Conservation (phyloP, 495 filamentous ascomycete species). For the Aspergillus wentii region DNA sequence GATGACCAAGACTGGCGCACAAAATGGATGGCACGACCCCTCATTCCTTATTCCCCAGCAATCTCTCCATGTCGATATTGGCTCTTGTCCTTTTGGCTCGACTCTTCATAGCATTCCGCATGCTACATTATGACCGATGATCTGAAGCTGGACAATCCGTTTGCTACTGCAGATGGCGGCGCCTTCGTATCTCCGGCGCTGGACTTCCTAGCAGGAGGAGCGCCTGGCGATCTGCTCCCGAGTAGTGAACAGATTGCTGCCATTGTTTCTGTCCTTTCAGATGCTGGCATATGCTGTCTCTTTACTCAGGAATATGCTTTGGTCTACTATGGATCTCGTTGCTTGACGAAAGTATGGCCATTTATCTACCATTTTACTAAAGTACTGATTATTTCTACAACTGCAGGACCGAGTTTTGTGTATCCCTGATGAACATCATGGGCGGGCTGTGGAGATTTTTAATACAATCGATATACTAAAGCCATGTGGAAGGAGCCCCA, state of each 20-base stretch:
- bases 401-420: constrained; percentile 4
- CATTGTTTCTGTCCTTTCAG: constrained; percentile 1
- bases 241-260: neutral
- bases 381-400: no score
- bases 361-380: neutral
- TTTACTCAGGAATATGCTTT: constrained; percentile 2
- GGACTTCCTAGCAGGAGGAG: no score
- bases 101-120: no score
- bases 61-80: no score
- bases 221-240: neutral
- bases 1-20: no score
- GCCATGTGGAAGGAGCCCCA: constrained; percentile 3
- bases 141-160: no score
- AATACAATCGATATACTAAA: constrained; percentile 2
- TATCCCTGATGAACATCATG: constrained; percentile 1
- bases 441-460: constrained; percentile 1
- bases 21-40: no score
- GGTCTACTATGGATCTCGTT: constrained; percentile 1
- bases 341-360: neutral
- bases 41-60: no score
- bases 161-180: no score
- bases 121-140: no score
- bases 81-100: no score
- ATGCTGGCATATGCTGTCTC: neutral
- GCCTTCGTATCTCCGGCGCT: no score